These are phyloP conservation scores for Fusarium nurragi DNA, from an alignment of 2,329 filamentous ascomycete genomes.

Conservation along the genomic window DNA sequence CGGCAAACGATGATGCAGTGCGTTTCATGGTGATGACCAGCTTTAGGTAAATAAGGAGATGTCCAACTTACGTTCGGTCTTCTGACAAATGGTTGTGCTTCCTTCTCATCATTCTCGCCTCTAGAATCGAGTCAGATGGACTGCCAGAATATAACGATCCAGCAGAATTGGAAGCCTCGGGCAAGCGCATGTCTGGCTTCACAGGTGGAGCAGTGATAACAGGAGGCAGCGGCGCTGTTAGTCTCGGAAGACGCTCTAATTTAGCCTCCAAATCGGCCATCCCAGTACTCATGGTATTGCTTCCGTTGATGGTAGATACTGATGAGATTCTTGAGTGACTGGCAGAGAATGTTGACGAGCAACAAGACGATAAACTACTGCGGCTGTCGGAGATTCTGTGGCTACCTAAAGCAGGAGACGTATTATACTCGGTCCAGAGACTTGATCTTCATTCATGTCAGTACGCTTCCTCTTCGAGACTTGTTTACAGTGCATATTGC, in stretches of 20 bases:
- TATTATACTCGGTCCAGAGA: constrained; percentile 36
- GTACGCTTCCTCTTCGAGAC: not conserved
- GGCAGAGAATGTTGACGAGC: constrained; percentile 56
- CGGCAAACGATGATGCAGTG: not conserved
- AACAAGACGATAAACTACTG: constrained; percentile 62
- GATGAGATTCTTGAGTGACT: constrained; percentile 65
- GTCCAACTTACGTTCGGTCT: constrained; percentile 35
- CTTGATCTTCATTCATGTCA: constrained; percentile 36
- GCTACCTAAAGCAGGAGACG: constrained; percentile 16
- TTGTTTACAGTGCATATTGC: not conserved
- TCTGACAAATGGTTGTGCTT: constrained; percentile 39
- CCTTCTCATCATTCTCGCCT: constrained; percentile 29
- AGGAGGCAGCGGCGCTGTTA: constrained; percentile 25
- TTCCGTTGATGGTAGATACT: constrained; percentile 59
- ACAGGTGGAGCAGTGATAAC: constrained; percentile 13
- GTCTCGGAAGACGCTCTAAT: constrained; percentile 42
- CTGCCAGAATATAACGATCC: constrained; percentile 7
- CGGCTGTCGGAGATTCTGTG: constrained; percentile 58
- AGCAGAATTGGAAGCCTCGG: not conserved
- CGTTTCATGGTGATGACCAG: not conserved
- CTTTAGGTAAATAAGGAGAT: not conserved
- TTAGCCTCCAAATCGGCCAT: constrained; percentile 54
- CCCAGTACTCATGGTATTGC: constrained; percentile 48
- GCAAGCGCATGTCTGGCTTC: constrained; percentile 18
- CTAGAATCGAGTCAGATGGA: constrained; percentile 31